Evolutionary conservation across 805 yeast genomes (phyloP).

Genomic region (Cyberlindnera galapagoensis): DNA sequence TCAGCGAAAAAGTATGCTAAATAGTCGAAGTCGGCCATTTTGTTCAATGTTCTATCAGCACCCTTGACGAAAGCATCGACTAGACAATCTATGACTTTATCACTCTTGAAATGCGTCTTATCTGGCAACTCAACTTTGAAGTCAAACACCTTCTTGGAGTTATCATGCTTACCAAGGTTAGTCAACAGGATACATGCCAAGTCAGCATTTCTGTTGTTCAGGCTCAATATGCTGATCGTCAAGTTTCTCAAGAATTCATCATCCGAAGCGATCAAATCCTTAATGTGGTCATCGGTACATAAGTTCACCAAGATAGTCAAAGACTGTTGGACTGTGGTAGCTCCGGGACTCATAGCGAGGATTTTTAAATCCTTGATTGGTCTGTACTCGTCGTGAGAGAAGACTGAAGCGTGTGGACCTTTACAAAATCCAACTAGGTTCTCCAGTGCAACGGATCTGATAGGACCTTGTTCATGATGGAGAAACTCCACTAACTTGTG

Average conservation of each 20-base stretch:
- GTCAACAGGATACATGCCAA: conserved; percentile 78
- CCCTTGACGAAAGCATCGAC: conserved; percentile 91
- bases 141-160: conserved; percentile 46
- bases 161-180: conserved; percentile 76
- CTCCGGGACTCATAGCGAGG: conserved; percentile 47
- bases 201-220: conserved; percentile 65
- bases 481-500: conserved; percentile 66
- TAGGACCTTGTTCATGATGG: conserved; percentile 74
- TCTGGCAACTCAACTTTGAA: conserved; percentile 30
- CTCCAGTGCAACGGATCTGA: conserved; percentile 78
- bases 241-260: conserved; percentile 44
- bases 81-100: conserved; percentile 63
- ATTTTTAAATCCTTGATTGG: conserved; percentile 69
- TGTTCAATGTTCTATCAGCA: conserved; percentile 61
- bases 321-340: conserved; percentile 55
- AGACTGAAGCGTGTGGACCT: conserved; percentile 59
- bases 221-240: conserved; percentile 39
- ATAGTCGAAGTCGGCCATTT: conserved; percentile 72
- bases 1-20: conserved; percentile 87
- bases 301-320: conserved; percentile 77
- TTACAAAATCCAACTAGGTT: conserved; percentile 76
- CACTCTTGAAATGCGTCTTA: conserved; percentile 44
- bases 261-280: conserved; percentile 64
- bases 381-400: conserved; percentile 60
- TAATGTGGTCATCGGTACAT: conserved; percentile 61